These are phyloP conservation scores for Chaetomium olivaceum DNA, from an alignment of 2,329 filamentous ascomycete genomes.

Conservation along the genomic window DNA sequence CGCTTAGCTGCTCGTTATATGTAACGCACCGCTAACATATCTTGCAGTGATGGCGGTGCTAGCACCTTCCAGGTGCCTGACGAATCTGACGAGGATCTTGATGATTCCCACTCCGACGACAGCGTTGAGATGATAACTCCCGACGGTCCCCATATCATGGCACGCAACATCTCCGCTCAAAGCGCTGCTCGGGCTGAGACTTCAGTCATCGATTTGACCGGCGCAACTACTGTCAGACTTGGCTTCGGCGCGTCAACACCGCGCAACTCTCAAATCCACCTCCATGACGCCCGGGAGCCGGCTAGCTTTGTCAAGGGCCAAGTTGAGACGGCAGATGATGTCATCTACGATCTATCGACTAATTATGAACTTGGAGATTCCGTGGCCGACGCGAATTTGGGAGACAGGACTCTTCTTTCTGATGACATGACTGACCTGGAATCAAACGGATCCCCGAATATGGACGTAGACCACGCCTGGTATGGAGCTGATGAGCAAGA, in stretches of 20 bases:
- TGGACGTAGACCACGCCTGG: background rate
- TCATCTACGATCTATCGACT: background rate
- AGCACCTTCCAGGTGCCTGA: slow-evolving; percentile 36
- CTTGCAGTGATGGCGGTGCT: slow-evolving; percentile 11
- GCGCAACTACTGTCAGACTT: background rate
- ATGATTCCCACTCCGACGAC: slow-evolving; percentile 22
- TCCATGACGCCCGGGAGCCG: slow-evolving; percentile 10
- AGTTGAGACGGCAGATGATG: background rate
- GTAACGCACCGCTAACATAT: slow-evolving; percentile 8
- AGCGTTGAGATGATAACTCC: background rate
- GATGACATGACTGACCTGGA: background rate
- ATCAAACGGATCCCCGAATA: background rate
- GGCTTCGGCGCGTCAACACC: slow-evolving; percentile 28
- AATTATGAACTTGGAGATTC: background rate
- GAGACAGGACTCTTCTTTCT: background rate
- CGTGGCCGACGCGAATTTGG: background rate
- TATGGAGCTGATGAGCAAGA: background rate
- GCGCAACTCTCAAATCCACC: slow-evolving; percentile 5
- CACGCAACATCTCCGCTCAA: background rate
- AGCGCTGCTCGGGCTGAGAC: background rate
- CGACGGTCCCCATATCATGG: background rate
- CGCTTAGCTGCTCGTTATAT: background rate
- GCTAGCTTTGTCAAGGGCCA: background rate
- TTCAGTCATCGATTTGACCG: slow-evolving; percentile 29
- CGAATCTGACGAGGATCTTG: slow-evolving; percentile 30